phyloP scores from a whole-genome alignment of 257 asterid genomes.

The Plectranthus barbatus region DNA sequence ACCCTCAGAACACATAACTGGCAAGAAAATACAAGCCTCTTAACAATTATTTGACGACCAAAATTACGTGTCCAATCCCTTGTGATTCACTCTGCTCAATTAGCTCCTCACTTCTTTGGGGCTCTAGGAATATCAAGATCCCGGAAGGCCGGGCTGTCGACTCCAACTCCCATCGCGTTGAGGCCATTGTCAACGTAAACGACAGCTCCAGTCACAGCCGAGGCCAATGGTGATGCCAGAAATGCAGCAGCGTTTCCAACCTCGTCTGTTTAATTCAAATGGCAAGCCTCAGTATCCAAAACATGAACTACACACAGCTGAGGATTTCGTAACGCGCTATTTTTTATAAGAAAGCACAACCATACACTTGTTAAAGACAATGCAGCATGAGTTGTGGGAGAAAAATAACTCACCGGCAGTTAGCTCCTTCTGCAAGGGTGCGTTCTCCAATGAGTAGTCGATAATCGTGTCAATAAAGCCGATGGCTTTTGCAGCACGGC shows the following conservation, averaged over 20 bases:
- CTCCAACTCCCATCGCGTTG: conserved; percentile 84
- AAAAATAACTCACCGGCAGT: conserved; percentile 59
- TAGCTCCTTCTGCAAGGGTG: conserved; percentile 91
- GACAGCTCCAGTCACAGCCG: conserved; percentile 76
- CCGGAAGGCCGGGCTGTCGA: conserved; percentile 59
- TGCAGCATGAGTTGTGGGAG: not conserved
- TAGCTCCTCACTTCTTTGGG: conserved; percentile 25
- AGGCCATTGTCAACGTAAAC: conserved; percentile 75
- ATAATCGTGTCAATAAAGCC: conserved; percentile 99
- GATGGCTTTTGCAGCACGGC: conserved; percentile 99
- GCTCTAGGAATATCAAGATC: conserved; percentile 61
- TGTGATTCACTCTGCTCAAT: not conserved
- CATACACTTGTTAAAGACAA: too few species aligned
- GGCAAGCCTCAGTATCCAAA: not conserved
- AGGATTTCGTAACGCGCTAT: too few species aligned
- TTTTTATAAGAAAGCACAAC: too few species aligned
- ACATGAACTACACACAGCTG: not conserved
- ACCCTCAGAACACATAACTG: not conserved
- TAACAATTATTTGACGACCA: conserved; percentile 21
- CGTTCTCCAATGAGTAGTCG: conserved; percentile 78
- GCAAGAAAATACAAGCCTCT: conserved; percentile 3
- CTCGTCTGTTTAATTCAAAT: conserved; percentile 48
- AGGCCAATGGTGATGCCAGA: conserved; percentile 70
- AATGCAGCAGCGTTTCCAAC: conserved; percentile 82
- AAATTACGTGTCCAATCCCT: not conserved